phyloP scores from a whole-genome alignment of 257 asterid species.

The Forsythia viridissima region DNA sequence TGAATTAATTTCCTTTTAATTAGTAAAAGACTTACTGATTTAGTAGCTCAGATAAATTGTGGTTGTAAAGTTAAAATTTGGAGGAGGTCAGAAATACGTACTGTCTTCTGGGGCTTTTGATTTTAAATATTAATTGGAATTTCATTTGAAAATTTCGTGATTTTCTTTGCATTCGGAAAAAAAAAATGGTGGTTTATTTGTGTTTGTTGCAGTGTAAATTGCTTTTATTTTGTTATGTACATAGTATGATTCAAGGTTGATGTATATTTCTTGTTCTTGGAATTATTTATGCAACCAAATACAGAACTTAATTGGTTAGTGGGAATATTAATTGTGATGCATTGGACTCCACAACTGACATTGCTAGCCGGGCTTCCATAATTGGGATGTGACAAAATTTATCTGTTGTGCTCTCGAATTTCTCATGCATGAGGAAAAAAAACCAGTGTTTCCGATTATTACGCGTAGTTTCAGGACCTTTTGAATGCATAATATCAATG shows the following conservation, averaged over 20 bases:
- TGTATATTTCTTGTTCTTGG: not conserved
- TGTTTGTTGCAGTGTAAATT: not conserved
- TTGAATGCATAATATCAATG: not conserved
- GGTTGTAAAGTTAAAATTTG: not conserved
- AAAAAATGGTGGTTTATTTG: not conserved
- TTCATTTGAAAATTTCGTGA: not conserved
- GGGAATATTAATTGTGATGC: not conserved
- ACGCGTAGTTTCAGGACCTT: not conserved
- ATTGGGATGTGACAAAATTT: not conserved
- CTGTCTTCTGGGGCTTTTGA: constrained; percentile 34
- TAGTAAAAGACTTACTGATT: not conserved
- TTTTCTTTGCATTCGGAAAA: not conserved
- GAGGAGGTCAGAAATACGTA: not conserved
- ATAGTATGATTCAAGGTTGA: not conserved
- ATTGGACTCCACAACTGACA: not conserved
- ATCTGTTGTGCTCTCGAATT: not conserved
- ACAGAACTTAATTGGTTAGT: too few relatives aligned
- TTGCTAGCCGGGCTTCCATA: not conserved
- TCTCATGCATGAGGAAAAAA: not conserved
- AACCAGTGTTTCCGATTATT: not conserved
- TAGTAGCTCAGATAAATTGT: constrained; percentile 15
- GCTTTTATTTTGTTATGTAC: not conserved
- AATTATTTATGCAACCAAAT: not conserved
- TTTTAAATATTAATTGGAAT: not conserved
- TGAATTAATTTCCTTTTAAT: not conserved